These are phyloP conservation scores for Lactarius sp. DNA, from an alignment of 768 basidiomycete genomes.

Conservation along the genomic window DNA sequence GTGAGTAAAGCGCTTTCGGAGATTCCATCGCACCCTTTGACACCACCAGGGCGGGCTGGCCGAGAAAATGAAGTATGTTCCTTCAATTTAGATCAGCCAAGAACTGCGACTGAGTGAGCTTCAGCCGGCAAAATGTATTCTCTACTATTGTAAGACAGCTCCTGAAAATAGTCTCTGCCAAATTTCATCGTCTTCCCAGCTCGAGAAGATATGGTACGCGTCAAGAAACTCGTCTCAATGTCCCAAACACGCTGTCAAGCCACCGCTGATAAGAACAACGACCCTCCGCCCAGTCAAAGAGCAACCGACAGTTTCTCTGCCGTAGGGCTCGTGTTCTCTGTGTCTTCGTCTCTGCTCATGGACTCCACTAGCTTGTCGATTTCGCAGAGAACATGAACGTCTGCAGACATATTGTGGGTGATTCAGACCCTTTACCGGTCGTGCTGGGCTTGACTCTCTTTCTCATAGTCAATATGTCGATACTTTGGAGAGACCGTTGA, in stretches of 20 bases:
- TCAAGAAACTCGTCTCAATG: constrained; percentile 47
- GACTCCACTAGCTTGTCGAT: constrained; percentile 37
- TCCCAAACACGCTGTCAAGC: constrained; percentile 43
- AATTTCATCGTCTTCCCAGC: constrained; percentile 38
- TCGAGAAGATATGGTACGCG: constrained; percentile 63
- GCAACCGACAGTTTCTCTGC: constrained; percentile 57
- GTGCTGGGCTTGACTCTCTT: not conserved
- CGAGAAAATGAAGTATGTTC: constrained; percentile 62
- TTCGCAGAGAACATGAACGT: constrained; percentile 54
- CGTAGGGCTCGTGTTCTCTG: constrained; percentile 37
- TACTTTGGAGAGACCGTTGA: constrained; percentile 76
- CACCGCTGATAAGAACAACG: constrained; percentile 41
- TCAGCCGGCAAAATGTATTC: constrained; percentile 73
- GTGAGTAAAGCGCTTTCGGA: constrained; percentile 33
- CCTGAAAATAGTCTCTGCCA: not conserved
- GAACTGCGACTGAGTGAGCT: constrained; percentile 2
- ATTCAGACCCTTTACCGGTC: not conserved
- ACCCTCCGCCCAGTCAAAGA: constrained; percentile 60
- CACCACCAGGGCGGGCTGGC: constrained; percentile 61
- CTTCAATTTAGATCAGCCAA: not conserved
- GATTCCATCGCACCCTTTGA: constrained; percentile 13
- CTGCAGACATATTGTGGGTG: constrained; percentile 69
- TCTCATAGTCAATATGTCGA: constrained; percentile 59
- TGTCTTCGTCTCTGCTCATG: constrained; percentile 31
- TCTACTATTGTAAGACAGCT: constrained; percentile 67